These are phyloP conservation scores for Metschnikowia corniflorae DNA, from an alignment of 805 yeast genomes.

Conservation along the genomic window DNA sequence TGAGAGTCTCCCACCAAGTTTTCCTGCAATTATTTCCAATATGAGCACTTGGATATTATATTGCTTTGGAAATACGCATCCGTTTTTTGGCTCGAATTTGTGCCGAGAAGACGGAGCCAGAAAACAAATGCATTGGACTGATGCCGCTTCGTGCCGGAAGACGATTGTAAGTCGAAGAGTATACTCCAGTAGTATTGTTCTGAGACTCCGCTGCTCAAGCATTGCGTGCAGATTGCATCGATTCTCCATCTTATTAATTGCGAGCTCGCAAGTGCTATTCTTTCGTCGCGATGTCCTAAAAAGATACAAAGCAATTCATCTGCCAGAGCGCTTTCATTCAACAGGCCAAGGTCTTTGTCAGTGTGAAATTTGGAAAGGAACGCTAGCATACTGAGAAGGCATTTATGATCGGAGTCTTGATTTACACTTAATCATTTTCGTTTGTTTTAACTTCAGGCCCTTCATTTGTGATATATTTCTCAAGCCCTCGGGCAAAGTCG, in stretches of 20 bases:
- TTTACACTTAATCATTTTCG: background rate
- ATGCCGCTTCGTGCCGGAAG: conserved; percentile 20
- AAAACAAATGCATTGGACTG: conserved; percentile 46
- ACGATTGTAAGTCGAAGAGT: conserved; percentile 34
- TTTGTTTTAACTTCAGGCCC: background rate
- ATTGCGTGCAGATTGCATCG: conserved; percentile 21
- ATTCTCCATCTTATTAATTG: conserved; percentile 56
- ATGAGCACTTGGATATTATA: conserved; percentile 22
- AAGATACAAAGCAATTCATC: conserved; percentile 29
- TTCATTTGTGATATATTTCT: background rate
- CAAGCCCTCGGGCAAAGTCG: conserved; percentile 12
- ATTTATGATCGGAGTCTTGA: background rate
- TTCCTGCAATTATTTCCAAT: conserved; percentile 54
- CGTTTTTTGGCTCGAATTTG: conserved; percentile 12
- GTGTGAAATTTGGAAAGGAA: conserved; percentile 6
- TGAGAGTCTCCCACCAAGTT: conserved; percentile 56
- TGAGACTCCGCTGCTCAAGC: conserved; percentile 5
- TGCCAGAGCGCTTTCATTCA: background rate
- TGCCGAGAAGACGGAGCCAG: conserved; percentile 51
- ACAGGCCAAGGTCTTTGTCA: background rate
- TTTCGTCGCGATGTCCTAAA: conserved; percentile 36
- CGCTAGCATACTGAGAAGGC: conserved; percentile 1
- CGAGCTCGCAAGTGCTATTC: conserved; percentile 34
- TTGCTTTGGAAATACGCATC: conserved; percentile 24
- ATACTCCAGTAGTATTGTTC: conserved; percentile 43